phyloP scores from a whole-genome alignment of 1,139 yeast genomes.

The Debaryomycetaceae sp. region DNA sequence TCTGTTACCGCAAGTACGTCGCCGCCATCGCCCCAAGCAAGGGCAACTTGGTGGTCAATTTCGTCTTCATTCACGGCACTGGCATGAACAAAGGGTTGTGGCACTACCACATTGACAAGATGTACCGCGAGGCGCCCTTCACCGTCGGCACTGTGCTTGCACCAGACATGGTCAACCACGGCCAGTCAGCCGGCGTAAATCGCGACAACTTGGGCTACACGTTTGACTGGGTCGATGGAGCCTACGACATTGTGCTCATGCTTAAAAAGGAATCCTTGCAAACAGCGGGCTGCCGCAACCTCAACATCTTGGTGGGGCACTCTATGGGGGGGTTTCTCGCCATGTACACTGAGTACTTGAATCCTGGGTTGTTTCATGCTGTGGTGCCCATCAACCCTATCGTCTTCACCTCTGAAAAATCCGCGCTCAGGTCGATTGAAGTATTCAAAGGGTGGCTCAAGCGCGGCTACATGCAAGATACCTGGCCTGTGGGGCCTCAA shows the following conservation, averaged over 20 bases:
- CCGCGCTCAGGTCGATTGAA: conserved; percentile 11
- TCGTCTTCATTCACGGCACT: conserved; percentile 55
- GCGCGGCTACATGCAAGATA: conserved; percentile 10
- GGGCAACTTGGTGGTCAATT: conserved; percentile 26
- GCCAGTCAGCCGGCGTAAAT: conserved; percentile 52
- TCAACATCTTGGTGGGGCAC: conserved; percentile 49
- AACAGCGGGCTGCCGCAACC: conserved; percentile 9
- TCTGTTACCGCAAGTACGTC: conserved; percentile 6
- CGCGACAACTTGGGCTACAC: conserved; percentile 42
- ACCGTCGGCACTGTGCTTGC: conserved; percentile 38
- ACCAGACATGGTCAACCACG: conserved; percentile 51
- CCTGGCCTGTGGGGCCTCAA: conserved; percentile 8
- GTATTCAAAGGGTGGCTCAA: conserved; percentile 8
- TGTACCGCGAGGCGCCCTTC: conserved; percentile 17
- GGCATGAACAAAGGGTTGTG: conserved; percentile 59
- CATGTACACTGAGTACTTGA: conserved; percentile 38
- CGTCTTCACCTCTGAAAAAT: conserved; percentile 15
- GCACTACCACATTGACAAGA: conserved; percentile 45
- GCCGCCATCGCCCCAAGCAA: conserved; percentile 2
- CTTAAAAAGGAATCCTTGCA: conserved; percentile 18
- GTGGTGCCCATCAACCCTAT: conserved; percentile 56
- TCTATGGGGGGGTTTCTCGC: conserved; percentile 60
- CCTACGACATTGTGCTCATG: conserved; percentile 47
- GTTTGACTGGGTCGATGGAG: conserved; percentile 53
- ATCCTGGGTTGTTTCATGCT: conserved; percentile 45